Base-by-base conservation (phyloP, 1,284 basidiomycete species). In the Lentinula novae-zelandiae region DNA sequence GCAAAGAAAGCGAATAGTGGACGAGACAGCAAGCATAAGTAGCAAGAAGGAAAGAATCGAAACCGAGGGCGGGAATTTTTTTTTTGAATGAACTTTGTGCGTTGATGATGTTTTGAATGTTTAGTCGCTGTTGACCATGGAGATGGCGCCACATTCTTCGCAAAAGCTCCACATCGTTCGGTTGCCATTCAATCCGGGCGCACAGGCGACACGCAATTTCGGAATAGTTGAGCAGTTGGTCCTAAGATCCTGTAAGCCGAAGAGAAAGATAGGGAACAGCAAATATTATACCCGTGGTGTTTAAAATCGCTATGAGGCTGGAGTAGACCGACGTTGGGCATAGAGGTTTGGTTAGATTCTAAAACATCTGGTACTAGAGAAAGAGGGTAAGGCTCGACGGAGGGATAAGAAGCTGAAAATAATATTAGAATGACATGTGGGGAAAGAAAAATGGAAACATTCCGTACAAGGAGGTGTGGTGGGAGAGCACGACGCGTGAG, bases 111-210 rank as follows among this genome's bases (percentile, higher is more conserved):
- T 50, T 42, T 57, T 33, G 38, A 31, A 36, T 13, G 20, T 33
- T 74, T 75, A 87, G 72, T 89, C 86, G 72, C 79, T 81, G 72
- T 90, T 86, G 73, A 93, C 87, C 86, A 92, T 92, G 67, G 89
- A 89, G 72, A 93, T 91, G 61, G 90, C 86, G 73, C 90, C 90
- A 71, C 90, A 93, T 77, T 91, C 82, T 79, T 92, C 88, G 73
- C 90, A 93, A 71, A 89, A 86, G 66, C 86, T 88, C 90, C 90
- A 93, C 87, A 93, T 92, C 33, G 89, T 86, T 66, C 86, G 78
- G 70, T 80, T 78, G 65, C 86, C 87, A 62, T 82, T 82, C 61
- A 78, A 71, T 58, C 84, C 81, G 31, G 84, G 71, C 51, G 85
- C 82, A 65, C 86, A 88, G 44, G 87, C 85, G 60, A 89, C 76